A percentile compares a stretch with the other conserved stretches of the same genome.
These are phyloP conservation scores for Phycomyces nitens DNA, from an alignment of 192 early-diverging fungal genomes.

Conservation along the genomic window DNA sequence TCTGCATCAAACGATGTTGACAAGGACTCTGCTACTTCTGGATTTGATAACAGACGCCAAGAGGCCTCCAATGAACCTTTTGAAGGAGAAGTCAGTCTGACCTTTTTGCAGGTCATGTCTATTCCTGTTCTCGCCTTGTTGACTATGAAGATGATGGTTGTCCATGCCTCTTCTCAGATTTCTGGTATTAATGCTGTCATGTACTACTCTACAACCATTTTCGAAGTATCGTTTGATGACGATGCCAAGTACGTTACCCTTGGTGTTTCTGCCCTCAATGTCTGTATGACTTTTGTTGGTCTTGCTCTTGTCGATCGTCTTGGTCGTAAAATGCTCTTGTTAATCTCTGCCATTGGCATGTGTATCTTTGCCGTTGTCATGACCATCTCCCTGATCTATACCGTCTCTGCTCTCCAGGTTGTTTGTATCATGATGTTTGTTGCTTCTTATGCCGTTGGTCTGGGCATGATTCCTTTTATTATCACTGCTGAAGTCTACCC, in stretches of 20 bases:
- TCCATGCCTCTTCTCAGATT: slow-evolving; percentile 56
- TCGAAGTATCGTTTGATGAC: slow-evolving; percentile 52
- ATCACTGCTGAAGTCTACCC: slow-evolving; percentile 56
- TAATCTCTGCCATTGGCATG: slow-evolving; percentile 62
- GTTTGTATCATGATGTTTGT: slow-evolving; percentile 52
- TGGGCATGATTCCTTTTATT: slow-evolving; percentile 58
- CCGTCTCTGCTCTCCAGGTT: slow-evolving; percentile 23
- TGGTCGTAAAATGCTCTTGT: slow-evolving; percentile 59
- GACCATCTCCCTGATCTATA: slow-evolving; percentile 28
- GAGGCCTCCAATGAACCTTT: slow-evolving; percentile 17
- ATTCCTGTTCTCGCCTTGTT: slow-evolving; percentile 35
- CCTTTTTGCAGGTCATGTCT: slow-evolving; percentile 31
- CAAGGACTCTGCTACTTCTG: too few species aligned
- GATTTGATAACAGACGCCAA: too few species aligned
- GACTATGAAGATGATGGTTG: slow-evolving; percentile 53
- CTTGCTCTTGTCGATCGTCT: slow-evolving; percentile 55
- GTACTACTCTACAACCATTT: slow-evolving; percentile 65
- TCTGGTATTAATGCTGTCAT: slow-evolving; percentile 67
- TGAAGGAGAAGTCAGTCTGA: slow-evolving; percentile 25
- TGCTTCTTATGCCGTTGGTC: slow-evolving; percentile 52
- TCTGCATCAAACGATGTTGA: neutral
- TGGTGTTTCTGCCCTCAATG: slow-evolving; percentile 55
- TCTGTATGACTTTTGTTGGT: slow-evolving; percentile 55
- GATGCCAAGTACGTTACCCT: slow-evolving; percentile 51
- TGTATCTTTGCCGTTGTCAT: slow-evolving; percentile 51